Conservation (phyloP, 2,329 filamentous ascomycete genomes). For the Parastagonospora avenae region DNA sequence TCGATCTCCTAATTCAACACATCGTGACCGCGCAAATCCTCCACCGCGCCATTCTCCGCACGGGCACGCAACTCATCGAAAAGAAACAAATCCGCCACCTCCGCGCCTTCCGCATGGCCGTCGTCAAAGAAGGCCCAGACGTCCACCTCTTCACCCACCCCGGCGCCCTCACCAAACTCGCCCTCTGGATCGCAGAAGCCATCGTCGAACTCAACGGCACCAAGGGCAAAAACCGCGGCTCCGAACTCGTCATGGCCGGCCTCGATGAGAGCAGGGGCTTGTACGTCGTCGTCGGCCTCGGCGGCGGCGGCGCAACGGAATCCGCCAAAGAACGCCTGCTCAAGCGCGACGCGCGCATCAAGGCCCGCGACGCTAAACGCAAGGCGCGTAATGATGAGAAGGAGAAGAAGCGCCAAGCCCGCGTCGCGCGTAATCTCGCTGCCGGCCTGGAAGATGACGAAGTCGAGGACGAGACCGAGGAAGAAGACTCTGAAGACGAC, state of each 20-base stretch:
- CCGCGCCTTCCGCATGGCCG: constrained; percentile 89
- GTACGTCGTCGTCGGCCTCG: constrained; percentile 92
- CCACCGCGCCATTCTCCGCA: constrained; percentile 89
- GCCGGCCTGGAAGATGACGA: constrained; percentile 67
- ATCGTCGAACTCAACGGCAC: constrained; percentile 82
- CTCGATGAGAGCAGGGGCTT: constrained; percentile 85
- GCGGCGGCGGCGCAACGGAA: constrained; percentile 76
- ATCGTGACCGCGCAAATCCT: constrained; percentile 86
- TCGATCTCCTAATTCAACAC: constrained; percentile 75
- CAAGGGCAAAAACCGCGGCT: constrained; percentile 73
- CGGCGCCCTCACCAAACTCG: constrained; percentile 88
- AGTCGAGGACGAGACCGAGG: constrained; percentile 54
- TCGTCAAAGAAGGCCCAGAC: constrained; percentile 94
- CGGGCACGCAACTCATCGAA: constrained; percentile 86
- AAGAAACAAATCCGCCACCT: constrained; percentile 95
- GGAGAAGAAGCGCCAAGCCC: constrained; percentile 62
- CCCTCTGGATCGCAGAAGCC: constrained; percentile 92
- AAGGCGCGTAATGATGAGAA: constrained; percentile 65
- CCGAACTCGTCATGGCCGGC: constrained; percentile 87
- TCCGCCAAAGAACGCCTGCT: constrained; percentile 65
- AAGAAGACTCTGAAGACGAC: constrained; percentile 63
- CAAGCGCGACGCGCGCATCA: constrained; percentile 69
- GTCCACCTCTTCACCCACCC: constrained; percentile 91
- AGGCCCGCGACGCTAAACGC: constrained; percentile 53
- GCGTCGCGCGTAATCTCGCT: constrained; percentile 45